A percentile compares a stretch with the other conserved stretches of the same genome.
phyloP scores from a whole-genome alignment of 306 rosid species.

The Herpetospermum pedunculosum region DNA sequence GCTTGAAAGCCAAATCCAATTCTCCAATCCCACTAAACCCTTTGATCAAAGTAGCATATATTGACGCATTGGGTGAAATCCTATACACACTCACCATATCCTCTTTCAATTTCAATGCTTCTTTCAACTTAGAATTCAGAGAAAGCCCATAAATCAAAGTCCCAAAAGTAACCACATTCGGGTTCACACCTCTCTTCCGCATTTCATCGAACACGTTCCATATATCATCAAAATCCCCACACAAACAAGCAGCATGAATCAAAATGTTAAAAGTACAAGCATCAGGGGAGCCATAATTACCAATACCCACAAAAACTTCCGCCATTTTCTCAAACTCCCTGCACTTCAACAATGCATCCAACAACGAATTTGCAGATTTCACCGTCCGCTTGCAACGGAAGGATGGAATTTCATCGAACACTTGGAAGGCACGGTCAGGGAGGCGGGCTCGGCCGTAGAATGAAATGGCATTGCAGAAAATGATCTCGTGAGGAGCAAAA shows the following conservation, averaged over 20 bases:
- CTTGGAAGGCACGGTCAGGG: constrained; percentile 36
- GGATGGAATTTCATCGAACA: constrained; percentile 38
- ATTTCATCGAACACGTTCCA: constrained; percentile 48
- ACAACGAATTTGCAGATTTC: constrained; percentile 52
- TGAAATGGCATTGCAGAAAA: constrained; percentile 64
- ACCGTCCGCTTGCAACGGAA: constrained; percentile 40
- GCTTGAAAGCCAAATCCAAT: constrained; percentile 27
- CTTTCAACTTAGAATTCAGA: constrained; percentile 14
- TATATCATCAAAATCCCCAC: constrained; percentile 23
- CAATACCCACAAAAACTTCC: constrained; percentile 11
- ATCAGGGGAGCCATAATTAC: constrained; percentile 30
- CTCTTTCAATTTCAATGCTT: constrained; percentile 46
- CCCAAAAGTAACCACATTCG: constrained; percentile 42
- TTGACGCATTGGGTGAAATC: constrained; percentile 27
- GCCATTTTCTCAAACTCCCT: constrained; percentile 24
- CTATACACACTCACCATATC: constrained; percentile 30
- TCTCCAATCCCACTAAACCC: constrained; percentile 45
- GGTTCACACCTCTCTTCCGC: constrained; percentile 21
- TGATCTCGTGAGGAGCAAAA: constrained; percentile 34
- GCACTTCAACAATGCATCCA: constrained; percentile 37
- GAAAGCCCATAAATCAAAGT: constrained; percentile 44
- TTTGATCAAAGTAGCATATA: constrained; percentile 42
- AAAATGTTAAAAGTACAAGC: constrained; percentile 57
- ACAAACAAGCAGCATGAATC: constrained; percentile 24
- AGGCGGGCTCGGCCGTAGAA: constrained; percentile 54